Base-by-base conservation (phyloP, 2,329 filamentous ascomycete genomes). In the Fusarium nematophilum region DNA sequence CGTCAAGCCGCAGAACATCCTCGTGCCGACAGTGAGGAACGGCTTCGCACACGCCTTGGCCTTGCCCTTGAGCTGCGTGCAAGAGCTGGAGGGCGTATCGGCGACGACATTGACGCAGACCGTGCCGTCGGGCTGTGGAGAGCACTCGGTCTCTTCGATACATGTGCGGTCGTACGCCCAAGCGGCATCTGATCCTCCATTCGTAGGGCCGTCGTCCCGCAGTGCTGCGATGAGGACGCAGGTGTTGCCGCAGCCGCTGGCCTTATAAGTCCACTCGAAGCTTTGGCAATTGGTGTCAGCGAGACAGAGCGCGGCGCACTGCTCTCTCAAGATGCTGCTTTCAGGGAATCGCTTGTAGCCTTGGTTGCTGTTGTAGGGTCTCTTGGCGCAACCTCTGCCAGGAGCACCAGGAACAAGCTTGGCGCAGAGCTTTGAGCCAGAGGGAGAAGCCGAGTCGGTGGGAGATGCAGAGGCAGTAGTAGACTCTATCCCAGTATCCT, bases 91-190 rank as follows among this genome's bases (percentile, higher is more conserved):
- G 4, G 61, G 64, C 0, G 64, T 67, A 36, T 63, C 59, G n/a
- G 55, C 55, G 4, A 58, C 40, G n/a, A 37, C 44, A 5, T 67
- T 67, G 2, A 67, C 51, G 2, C 64, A 67, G 6, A 56, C 47
- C 3, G 61, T 50, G 0, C 44, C 59, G 8, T 31, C 18, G 1
- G 64, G 64, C 9, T 51, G 53, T 1, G 23, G 50, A 11, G 50
- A 15, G 13, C 64, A 67, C 17, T 59, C 55, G 0, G 43, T 46
- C 7, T 56, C 34, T 3, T 58, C 38, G 6, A 67, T 61, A 1
- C 64, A 67, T 7, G 55, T 64, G 29, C 61, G 44, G 7, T 67
- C 64, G 3, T 57, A 67, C 6, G 64, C 64, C 36, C 53, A 59
- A 7, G 64, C 53, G 6, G 51, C 10, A 6, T 63, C 59, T 0